phyloP scores from a whole-genome alignment of 352 stramenopile genomes.

The Pilasporangium apinafurcum region DNA sequence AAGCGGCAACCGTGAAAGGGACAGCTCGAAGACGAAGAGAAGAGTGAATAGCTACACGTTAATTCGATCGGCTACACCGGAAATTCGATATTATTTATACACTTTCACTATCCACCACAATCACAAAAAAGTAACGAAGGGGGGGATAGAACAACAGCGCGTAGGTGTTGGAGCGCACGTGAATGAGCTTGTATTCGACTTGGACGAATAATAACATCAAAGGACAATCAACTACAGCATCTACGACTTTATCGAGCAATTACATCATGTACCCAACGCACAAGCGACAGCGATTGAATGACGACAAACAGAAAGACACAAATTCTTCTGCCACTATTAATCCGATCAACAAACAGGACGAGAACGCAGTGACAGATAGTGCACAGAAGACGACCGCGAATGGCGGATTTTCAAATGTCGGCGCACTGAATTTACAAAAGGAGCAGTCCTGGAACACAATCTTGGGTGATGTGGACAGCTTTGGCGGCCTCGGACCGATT shows the following conservation, averaged over 20 bases:
- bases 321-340: slow-evolving; percentile 6
- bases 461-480: slow-evolving; percentile 61
- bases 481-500: slow-evolving; percentile 53
- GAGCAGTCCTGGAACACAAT: slow-evolving; percentile 65
- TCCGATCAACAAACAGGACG: slow-evolving; percentile 1
- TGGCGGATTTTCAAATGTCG: slow-evolving; percentile 31
- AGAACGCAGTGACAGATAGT: neutral
- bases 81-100: too few relatives aligned
- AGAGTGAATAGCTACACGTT: too few relatives aligned
- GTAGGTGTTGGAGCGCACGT: too few relatives aligned
- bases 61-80: too few relatives aligned
- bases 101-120: too few relatives aligned
- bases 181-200: too few relatives aligned
- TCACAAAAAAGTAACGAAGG: too few relatives aligned
- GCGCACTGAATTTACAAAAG: slow-evolving; percentile 58
- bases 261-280: slow-evolving; percentile 24
- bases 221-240: too few relatives aligned
- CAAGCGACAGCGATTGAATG: slow-evolving; percentile 54
- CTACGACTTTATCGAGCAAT: slow-evolving; percentile 2
- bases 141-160: too few relatives aligned
- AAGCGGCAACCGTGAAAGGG: too few relatives aligned
- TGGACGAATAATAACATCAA: too few relatives aligned
- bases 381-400: slow-evolving; percentile 11
- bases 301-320: slow-evolving; percentile 23
- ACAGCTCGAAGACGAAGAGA: too few relatives aligned